Evolutionary conservation across 2,329 filamentous ascomycete species (phyloP), one percentile per base, ranked within the genome.

Genomic region (Xylaria sp.): DNA sequence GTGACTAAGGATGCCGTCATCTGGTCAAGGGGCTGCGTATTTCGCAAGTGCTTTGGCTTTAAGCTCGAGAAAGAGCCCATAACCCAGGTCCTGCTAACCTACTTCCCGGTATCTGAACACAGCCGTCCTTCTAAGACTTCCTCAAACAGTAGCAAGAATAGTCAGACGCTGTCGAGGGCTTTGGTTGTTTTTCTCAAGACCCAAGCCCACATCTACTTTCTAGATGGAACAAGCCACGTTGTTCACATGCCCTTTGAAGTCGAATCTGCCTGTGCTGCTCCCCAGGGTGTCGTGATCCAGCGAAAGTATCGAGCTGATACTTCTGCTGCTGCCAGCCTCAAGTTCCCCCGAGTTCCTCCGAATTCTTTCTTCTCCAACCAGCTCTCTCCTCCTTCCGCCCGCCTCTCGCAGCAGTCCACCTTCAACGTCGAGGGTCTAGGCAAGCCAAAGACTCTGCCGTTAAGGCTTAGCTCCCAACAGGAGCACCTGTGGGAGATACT

Each of bases 221-320:
- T 98, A 46, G 89, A 92, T 1, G 95, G 95, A 23, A 91, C 93
- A 41, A 96, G 89, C 77, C 93, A 99, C 85, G 89, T 97, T 67
- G 87, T 98, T 57, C 94, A 97, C 79, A 89, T 99, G 77, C 95
- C 95, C 1, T 99, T 99, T 77, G 94, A 98, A 81, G 92, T 98
- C 51, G 94, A 97, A 78, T 89, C 89, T 63, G 94, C 93, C 37
- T 93, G 94, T 79, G 90, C 95, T 44, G 92, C 93, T 13, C 92
- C 94, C 6, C 86, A 89, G 39, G 96, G 96, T 31, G 86, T 98
- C 59, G 87, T 99, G 23, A 89, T 99, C 66, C 95, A 98, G 80
- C 88, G 94, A 69, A 97, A 92, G 78, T 84, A 90, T 51, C 85
- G 84, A 67, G 78, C 82, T 10, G 85, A 88, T 67, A 85, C 80